Evolutionary conservation across 768 basidiomycete genomes (phyloP).

Genomic region (Lactifluus pinguis): DNA sequence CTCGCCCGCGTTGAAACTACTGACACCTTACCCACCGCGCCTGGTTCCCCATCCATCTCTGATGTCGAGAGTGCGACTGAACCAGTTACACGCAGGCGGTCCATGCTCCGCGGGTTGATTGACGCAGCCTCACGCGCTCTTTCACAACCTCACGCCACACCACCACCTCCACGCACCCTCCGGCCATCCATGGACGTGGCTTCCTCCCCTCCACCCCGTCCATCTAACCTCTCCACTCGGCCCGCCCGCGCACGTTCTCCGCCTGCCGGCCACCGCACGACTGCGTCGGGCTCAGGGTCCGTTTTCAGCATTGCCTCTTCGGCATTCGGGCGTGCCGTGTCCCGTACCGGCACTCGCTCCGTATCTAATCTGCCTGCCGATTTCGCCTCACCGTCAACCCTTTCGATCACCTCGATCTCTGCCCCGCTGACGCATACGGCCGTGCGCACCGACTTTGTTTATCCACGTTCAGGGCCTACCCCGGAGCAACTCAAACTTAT

Average conservation of each 20-base stretch:
- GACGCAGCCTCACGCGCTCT: slow-evolving; percentile 16
- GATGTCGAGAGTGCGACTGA: not conserved
- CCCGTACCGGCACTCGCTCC: slow-evolving; percentile 38
- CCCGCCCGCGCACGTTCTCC: slow-evolving; percentile 10
- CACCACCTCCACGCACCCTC: not conserved
- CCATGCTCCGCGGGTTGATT: slow-evolving; percentile 34
- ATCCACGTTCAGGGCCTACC: slow-evolving; percentile 54
- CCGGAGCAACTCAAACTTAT: slow-evolving; percentile 60
- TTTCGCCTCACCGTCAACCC: slow-evolving; percentile 55
- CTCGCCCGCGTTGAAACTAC: slow-evolving; percentile 12
- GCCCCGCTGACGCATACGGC: slow-evolving; percentile 68
- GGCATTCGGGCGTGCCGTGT: slow-evolving; percentile 38
- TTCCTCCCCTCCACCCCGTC: slow-evolving; percentile 3
- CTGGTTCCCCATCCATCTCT: not conserved
- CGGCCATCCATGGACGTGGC: not conserved
- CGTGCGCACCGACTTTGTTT: slow-evolving; percentile 60
- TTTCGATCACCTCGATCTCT: slow-evolving; percentile 68
- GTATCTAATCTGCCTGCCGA: slow-evolving; percentile 27
- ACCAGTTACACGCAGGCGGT: slow-evolving; percentile 27
- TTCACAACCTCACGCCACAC: not conserved
- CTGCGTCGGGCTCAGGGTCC: slow-evolving; percentile 32
- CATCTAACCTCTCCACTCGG: slow-evolving; percentile 12
- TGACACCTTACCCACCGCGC: slow-evolving; percentile 14
- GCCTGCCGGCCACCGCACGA: slow-evolving; percentile 26
- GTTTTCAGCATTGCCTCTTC: slow-evolving; percentile 26